phyloP scores from a whole-genome alignment of 129 eudicot genomes.

The Gnaphalium uliginosum region DNA sequence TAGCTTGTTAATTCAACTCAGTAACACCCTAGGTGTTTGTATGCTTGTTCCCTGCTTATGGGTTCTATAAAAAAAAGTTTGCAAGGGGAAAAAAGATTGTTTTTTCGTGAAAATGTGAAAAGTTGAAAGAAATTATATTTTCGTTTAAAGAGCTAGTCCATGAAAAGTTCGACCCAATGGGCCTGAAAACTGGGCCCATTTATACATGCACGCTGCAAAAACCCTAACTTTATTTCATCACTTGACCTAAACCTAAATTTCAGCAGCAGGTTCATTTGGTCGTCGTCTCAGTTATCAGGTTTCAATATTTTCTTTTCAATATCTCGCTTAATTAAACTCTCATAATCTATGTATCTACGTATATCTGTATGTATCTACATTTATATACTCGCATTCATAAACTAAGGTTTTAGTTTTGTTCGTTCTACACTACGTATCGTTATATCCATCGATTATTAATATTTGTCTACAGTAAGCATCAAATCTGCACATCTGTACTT shows the following conservation, averaged over 20 bases:
- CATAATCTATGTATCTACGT: background rate
- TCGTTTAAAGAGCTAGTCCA: background rate
- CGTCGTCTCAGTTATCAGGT: constrained; percentile 2
- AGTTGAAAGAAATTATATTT: background rate
- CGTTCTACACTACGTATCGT: background rate
- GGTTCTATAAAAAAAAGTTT: too few species aligned
- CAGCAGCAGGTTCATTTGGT: constrained; percentile 12
- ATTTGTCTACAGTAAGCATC: too few species aligned
- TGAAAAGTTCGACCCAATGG: constrained; percentile 9
- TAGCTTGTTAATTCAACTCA: too few species aligned
- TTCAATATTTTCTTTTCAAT: background rate
- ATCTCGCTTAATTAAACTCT: background rate
- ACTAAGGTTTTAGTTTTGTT: background rate
- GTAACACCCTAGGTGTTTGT: too few species aligned
- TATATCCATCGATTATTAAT: too few species aligned
- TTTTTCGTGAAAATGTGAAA: too few species aligned
- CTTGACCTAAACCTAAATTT: background rate
- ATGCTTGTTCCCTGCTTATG: too few species aligned
- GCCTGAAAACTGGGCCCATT: constrained; percentile 12
- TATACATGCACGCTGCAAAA: background rate
- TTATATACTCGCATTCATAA: background rate
- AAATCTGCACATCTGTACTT: too few species aligned
- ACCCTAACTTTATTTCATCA: background rate
- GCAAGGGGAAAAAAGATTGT: too few species aligned
- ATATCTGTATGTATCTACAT: background rate